phyloP scores from a whole-genome alignment of 2,329 filamentous ascomycete genomes.

The Stachybotrys echinatus region DNA sequence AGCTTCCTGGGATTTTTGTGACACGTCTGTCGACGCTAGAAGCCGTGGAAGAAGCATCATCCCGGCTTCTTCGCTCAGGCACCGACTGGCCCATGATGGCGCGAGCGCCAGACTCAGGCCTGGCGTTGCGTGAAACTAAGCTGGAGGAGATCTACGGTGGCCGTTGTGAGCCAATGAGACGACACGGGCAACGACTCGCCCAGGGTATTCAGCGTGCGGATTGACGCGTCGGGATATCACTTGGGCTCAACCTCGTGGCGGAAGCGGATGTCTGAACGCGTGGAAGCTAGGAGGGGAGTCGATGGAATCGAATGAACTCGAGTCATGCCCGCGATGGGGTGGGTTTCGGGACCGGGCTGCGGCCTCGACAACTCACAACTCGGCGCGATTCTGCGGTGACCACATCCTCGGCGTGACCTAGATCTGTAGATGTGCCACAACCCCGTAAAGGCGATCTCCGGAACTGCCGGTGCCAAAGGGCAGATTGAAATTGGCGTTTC shows the following conservation, averaged over 20 bases:
- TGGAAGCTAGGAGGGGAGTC: not conserved
- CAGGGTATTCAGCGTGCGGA: not conserved
- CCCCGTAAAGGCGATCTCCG: too few species aligned
- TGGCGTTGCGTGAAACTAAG: not conserved
- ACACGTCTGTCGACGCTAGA: not conserved
- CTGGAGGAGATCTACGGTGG: not conserved
- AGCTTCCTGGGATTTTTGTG: not conserved
- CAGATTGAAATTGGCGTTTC: not conserved
- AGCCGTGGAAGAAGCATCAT: not conserved
- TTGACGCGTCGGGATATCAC: not conserved
- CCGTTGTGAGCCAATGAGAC: not conserved
- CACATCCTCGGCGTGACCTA: not conserved
- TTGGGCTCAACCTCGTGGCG: not conserved
- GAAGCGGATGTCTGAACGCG: not conserved
- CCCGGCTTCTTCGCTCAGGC: not conserved
- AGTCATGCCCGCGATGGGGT: not conserved
- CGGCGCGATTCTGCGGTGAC: not conserved
- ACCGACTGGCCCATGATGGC: not conserved
- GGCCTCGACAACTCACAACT: not conserved
- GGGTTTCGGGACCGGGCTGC: not conserved
- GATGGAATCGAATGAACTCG: not conserved
- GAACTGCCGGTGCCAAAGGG: not conserved
- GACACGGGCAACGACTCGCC: not conserved
- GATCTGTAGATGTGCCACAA: too few species aligned
- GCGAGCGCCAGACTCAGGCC: not conserved